Evolutionary conservation across 148 eudicot species (phyloP), one percentile per base, ranked within the genome.

Genomic region (Rhododendron williamsianum): DNA sequence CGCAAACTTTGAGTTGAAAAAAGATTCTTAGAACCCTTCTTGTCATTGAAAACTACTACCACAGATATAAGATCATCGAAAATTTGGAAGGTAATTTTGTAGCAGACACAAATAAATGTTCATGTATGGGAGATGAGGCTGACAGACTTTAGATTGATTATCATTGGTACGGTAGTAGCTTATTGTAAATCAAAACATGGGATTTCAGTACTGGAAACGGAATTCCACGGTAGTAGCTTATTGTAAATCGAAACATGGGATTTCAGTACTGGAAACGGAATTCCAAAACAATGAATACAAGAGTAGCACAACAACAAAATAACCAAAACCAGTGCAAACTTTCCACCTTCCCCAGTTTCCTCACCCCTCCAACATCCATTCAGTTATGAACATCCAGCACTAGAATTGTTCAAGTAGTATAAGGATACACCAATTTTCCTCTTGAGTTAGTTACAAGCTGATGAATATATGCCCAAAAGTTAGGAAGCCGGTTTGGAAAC

Each of bases 401-500:
- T 13, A 71, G 76, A 30, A 30, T 71, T 71, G 76, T 71, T 71
- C 41, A 71, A 71, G 7, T 11, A 30, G 41, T 71, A 30, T 2
- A 12, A 74, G 78, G 46, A 67, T 67, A 74, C 25, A 74, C 65
- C 10, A 78, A 33, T 52, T 49, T 52, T 52, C 33, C 33, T 12
- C 41, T 51, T 0, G 46, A 15, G 54, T 52, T 16, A 12, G 54
- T 51, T 30, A 30, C 25, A 58, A 56, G 35, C 15, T 30, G 15
- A 30, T 69, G 35, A 67, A 67, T 25, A 67, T 67, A 3, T 65
- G 35, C 35, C 25, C 73, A 67, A 25, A 63, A 67, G 15, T 69
- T 74, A 88, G 43, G 92, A 80, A 67, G 89, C 46, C 54, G 86
- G 67, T 73, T 84, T 85, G 74, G 91, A 74, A 58, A 93, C 86